Evolutionary conservation across 2,329 filamentous ascomycete genomes (phyloP).

Genomic region (Stachybotrys echinatus): DNA sequence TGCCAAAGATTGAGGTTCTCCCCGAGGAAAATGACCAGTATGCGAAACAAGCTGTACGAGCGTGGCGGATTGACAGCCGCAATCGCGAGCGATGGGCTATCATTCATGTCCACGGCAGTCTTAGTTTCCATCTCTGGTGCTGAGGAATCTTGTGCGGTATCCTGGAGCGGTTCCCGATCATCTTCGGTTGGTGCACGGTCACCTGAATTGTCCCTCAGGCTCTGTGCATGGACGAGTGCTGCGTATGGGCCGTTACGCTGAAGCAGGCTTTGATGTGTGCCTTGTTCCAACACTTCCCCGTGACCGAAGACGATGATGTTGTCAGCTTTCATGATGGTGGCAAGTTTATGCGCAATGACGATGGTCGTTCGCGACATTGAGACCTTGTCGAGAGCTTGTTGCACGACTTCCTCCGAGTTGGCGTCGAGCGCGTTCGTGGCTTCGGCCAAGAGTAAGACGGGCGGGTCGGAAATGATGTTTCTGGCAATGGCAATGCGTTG

Average conservation of each 20-base stretch:
- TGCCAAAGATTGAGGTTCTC: constrained; percentile 1
- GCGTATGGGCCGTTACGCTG: constrained; percentile 38
- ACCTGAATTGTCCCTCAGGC: constrained; percentile 11
- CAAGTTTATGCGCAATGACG: constrained; percentile 55
- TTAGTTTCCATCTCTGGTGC: not conserved
- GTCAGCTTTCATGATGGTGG: constrained; percentile 53
- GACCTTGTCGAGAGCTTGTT: constrained; percentile 45
- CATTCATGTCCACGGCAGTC: not conserved
- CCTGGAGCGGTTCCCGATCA: not conserved
- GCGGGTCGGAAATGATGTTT: constrained; percentile 30
- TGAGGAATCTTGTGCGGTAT: not conserved
- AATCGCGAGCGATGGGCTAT: not conserved
- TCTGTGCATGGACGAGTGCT: constrained; percentile 35
- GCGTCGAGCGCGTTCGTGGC: constrained; percentile 51
- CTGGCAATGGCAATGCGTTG: constrained; percentile 56
- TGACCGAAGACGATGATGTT: constrained; percentile 57
- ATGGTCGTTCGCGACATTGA: constrained; percentile 55
- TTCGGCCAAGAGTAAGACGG: constrained; percentile 60
- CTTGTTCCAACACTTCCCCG: constrained; percentile 53
- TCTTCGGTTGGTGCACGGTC: constrained; percentile 3
- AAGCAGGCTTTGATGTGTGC: constrained; percentile 45
- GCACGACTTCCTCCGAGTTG: constrained; percentile 40
- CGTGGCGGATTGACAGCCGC: not conserved
- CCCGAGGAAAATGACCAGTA: constrained; percentile 1
- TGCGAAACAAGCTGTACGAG: constrained; percentile 1